Percentiles rank a stretch among this genome's conserved stretches.
Conservation (phyloP, 2,329 filamentous ascomycete genomes). For the Epichloe coenophiala region DNA sequence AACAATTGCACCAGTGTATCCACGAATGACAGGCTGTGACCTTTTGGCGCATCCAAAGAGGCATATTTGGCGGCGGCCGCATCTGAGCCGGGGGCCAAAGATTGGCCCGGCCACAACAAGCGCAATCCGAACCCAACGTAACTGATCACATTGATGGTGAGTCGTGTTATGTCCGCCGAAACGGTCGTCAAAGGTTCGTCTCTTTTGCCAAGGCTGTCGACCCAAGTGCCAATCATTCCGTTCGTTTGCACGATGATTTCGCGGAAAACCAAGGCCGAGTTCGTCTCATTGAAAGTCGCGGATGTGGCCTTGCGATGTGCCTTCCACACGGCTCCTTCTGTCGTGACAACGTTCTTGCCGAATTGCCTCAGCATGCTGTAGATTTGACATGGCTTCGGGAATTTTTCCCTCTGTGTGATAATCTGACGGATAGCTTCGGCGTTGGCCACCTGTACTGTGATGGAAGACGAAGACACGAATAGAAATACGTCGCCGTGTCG, state of each 20-base stretch:
- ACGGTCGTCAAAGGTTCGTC: conserved; percentile 37
- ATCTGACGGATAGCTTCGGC: conserved; percentile 55
- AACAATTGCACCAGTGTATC: conserved; percentile 47
- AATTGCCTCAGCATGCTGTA: conserved; percentile 33
- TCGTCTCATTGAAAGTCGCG: conserved; percentile 64
- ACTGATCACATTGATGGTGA: conserved; percentile 43
- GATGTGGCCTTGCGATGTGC: conserved; percentile 60
- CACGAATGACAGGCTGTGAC: conserved; percentile 52
- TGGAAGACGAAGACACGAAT: conserved; percentile 41
- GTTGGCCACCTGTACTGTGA: conserved; percentile 44
- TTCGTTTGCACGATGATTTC: conserved; percentile 50
- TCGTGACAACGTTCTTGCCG: conserved; percentile 57
- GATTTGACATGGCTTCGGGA: conserved; percentile 34
- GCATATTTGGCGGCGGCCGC: conserved; percentile 35
- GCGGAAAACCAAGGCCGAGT: conserved; percentile 52
- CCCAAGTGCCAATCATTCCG: conserved; percentile 47
- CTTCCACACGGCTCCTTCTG: conserved; percentile 57
- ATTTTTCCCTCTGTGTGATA: conserved; percentile 51
- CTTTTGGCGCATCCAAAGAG: conserved; percentile 29
- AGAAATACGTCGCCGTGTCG: conserved; percentile 51
- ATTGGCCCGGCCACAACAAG: conserved; percentile 50
- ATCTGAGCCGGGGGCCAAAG: conserved; percentile 28
- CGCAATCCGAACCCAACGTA: conserved; percentile 58
- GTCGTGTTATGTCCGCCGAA: conserved; percentile 51
- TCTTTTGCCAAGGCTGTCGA: conserved; percentile 17